Conservation (phyloP, 148 eudicot genomes). For the Arctostaphylos glauca region DNA sequence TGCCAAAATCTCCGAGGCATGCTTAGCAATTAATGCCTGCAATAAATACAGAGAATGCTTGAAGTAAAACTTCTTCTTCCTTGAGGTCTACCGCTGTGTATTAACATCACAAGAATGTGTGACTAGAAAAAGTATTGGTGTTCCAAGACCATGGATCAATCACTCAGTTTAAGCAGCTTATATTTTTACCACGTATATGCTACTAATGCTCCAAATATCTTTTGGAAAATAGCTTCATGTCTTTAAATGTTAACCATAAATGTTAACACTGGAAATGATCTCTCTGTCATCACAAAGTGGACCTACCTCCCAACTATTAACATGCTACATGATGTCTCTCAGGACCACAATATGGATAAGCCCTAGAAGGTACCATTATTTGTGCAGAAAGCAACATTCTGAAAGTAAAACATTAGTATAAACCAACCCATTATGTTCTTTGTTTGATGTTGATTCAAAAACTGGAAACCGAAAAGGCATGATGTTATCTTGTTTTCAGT, state of each 20-base stretch:
- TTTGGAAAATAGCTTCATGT: not conserved
- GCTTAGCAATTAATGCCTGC: too few species aligned
- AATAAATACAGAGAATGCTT: too few species aligned
- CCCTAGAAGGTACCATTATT: not conserved
- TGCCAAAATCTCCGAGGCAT: too few species aligned
- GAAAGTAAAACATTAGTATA: not conserved
- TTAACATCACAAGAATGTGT: too few species aligned
- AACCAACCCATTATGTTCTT: not conserved
- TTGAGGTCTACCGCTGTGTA: too few species aligned
- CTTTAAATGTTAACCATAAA: not conserved
- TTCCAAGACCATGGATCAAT: too few species aligned
- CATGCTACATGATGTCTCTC: not conserved
- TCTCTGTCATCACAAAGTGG: not conserved
- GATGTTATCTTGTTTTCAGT: not conserved
- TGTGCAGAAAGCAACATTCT: conserved; percentile 1
- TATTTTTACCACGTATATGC: not conserved
- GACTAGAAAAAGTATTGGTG: too few species aligned
- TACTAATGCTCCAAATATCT: not conserved
- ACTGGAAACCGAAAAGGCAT: too few species aligned
- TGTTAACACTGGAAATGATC: not conserved
- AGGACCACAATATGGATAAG: not conserved
- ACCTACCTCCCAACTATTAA: not conserved
- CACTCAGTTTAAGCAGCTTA: too few species aligned
- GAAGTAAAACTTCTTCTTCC: too few species aligned
- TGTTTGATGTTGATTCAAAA: too few species aligned